These are phyloP conservation scores for Teunomyces atbi DNA, from an alignment of 805 yeast genomes.

Conservation along the genomic window DNA sequence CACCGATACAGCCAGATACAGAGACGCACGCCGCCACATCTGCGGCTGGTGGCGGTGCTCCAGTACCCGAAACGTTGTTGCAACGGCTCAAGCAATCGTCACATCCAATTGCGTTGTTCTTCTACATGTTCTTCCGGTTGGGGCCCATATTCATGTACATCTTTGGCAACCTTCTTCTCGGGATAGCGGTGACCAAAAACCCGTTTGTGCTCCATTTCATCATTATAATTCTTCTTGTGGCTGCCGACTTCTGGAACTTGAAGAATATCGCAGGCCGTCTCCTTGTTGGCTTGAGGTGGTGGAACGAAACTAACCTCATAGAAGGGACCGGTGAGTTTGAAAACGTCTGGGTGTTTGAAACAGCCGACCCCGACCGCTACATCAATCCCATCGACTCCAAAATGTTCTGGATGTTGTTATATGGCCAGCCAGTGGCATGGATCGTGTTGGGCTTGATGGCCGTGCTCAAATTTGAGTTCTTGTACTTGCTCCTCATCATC, in stretches of 20 bases:
- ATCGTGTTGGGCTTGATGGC: slow-evolving; percentile 71
- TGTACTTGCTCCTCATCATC: slow-evolving; percentile 58
- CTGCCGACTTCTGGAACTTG: slow-evolving; percentile 92
- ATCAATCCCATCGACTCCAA: slow-evolving; percentile 92
- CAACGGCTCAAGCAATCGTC: slow-evolving; percentile 60
- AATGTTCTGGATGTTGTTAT: slow-evolving; percentile 80
- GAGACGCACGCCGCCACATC: slow-evolving; percentile 1
- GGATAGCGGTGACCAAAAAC: slow-evolving; percentile 34
- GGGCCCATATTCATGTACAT: slow-evolving; percentile 65
- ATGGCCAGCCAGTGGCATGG: slow-evolving; percentile 79
- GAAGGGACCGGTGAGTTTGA: slow-evolving; percentile 55
- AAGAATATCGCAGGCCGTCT: slow-evolving; percentile 89
- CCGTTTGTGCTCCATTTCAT: slow-evolving; percentile 72
- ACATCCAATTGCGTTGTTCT: slow-evolving; percentile 76
- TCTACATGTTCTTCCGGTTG: slow-evolving; percentile 60
- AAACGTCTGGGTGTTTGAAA: slow-evolving; percentile 83
- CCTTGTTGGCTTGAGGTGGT: slow-evolving; percentile 92
- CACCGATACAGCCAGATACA: slow-evolving; percentile 32
- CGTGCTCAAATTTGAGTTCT: slow-evolving; percentile 69
- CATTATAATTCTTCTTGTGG: slow-evolving; percentile 66
- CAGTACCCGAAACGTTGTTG: slow-evolving; percentile 17
- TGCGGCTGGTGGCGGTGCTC: neutral
- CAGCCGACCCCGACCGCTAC: slow-evolving; percentile 66
- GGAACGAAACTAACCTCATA: slow-evolving; percentile 67
- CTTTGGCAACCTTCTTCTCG: slow-evolving; percentile 67